phyloP scores from a whole-genome alignment of 805 yeast genomes.

The Wickerhamiella sorbophila region DNA sequence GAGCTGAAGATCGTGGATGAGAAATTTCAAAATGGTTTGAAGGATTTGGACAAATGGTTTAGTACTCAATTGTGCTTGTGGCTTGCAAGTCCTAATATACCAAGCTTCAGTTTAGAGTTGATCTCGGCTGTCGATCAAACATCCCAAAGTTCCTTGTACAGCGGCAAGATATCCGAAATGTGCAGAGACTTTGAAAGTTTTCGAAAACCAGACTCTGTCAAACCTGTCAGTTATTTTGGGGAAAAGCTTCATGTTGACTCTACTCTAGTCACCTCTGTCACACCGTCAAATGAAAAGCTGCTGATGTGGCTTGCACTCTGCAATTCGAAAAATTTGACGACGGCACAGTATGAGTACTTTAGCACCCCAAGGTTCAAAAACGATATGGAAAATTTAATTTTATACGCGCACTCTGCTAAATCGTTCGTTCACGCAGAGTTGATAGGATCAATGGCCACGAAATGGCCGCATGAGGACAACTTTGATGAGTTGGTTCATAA shows the following conservation, averaged over 20 bases:
- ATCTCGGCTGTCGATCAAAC: neutral
- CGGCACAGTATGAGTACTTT: neutral
- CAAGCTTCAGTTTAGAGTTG: neutral
- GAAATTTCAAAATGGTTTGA: neutral
- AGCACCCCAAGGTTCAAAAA: neutral
- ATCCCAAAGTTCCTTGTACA: slow-evolving; percentile 1
- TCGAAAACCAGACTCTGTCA: neutral
- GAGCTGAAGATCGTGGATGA: slow-evolving; percentile 5
- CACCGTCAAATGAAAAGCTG: neutral
- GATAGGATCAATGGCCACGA: neutral
- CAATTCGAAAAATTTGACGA: neutral
- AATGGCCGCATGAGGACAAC: neutral
- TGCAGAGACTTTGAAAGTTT: neutral
- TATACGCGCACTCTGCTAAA: neutral
- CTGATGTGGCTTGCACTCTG: neutral
- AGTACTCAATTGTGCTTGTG: neutral
- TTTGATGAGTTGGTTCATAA: neutral
- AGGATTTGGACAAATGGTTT: slow-evolving; percentile 4
- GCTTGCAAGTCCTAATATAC: neutral
- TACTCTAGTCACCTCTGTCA: neutral
- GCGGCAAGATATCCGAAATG: neutral
- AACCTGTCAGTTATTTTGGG: neutral
- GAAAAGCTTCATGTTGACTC: neutral
- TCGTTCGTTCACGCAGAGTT: neutral
- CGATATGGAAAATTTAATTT: neutral